Base-by-base conservation (phyloP, 2,329 filamentous ascomycete genomes). In the Phialocephala sp. region DNA sequence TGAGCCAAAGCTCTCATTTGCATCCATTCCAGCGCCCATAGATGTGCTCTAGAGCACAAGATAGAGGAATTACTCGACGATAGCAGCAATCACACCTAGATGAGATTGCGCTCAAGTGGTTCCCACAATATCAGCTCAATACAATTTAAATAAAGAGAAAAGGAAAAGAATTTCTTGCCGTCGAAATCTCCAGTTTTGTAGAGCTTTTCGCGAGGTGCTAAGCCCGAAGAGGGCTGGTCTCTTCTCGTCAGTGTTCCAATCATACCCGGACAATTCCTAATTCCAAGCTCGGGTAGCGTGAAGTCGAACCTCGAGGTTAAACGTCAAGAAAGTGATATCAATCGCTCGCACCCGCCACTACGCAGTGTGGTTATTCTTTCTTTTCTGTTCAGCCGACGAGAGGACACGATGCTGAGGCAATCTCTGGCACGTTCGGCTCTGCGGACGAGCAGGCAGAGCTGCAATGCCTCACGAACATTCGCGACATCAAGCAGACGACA, bases 401-500 rank as follows among this genome's bases (percentile, higher is more conserved):
- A 83, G 84, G 84, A 83, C 80, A 88, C 83, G 81, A 90, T 90
- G 87, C 84, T 90, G 80, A 86, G 87, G 84, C 85, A 88, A 78
- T 83, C 85, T 81, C 81, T 90, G 79, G 85, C 86, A 81, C 87
- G 87, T 82, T 88, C 87, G 84, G 84, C 87, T 82, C 86, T 86
- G 84, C 86, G 87, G 85, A 84, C 84, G 75, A 81, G 85, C 81
- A 83, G 83, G 78, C 84, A 83, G 77, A 82, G 82, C 77, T 82
- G 80, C 79, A 82, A 80, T 79, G 87, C 87, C 81, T 85, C 88
- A 79, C 89, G 93, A 82, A 83, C 91, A 76, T 97, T 99, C 84
- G 87, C 91, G 81, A 91, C 90, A 76, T 93, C 92, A 73, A 81
- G 87, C 77, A 87, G 86, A 81, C 88, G 93, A 80, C 87, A 87